Percentiles rank a stretch among this genome's conserved stretches.
phyloP scores from a whole-genome alignment of 805 yeast genomes.

The Metschnikowia arizonensis region DNA sequence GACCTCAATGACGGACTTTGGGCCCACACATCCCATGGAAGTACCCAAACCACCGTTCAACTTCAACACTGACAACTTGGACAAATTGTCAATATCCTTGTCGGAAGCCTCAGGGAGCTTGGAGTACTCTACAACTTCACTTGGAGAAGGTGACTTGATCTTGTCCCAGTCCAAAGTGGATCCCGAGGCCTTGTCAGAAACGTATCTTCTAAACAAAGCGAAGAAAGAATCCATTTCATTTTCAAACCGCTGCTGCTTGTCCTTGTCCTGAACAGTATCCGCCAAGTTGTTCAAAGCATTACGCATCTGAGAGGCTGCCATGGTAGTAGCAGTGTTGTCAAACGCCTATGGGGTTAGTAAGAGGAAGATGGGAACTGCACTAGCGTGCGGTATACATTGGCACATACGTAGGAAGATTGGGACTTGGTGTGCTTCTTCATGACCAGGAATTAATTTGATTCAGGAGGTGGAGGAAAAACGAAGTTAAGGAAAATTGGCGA shows the following conservation, averaged over 20 bases:
- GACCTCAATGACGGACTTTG: conserved; percentile 95
- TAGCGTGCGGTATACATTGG: not conserved
- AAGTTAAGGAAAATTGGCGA: conserved; percentile 1
- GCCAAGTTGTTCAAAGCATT: conserved; percentile 87
- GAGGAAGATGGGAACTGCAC: not conserved
- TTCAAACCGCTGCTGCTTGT: conserved; percentile 60
- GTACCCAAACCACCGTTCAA: conserved; percentile 98
- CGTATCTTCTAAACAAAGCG: conserved; percentile 86
- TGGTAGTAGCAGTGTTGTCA: conserved; percentile 90
- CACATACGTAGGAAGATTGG: conserved; percentile 64
- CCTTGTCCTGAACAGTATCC: conserved; percentile 64
- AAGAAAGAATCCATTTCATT: conserved; percentile 93
- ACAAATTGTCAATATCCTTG: conserved; percentile 45
- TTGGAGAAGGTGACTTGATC: conserved; percentile 84
- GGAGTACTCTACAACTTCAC: conserved; percentile 82
- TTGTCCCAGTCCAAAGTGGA: conserved; percentile 89
- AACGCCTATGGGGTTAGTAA: conserved; percentile 55
- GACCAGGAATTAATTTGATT: not conserved
- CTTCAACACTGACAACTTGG: conserved; percentile 90
- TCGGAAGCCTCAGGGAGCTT: conserved; percentile 34
- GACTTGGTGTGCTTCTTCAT: conserved; percentile 61
- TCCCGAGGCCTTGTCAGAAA: conserved; percentile 84
- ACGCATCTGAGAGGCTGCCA: conserved; percentile 97
- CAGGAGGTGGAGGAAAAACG: conserved; percentile 1
- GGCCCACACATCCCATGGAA: conserved; percentile 99